Evolutionary conservation across 2,329 filamentous ascomycete species (phyloP).

Genomic region (Aspergillus sergii): DNA sequence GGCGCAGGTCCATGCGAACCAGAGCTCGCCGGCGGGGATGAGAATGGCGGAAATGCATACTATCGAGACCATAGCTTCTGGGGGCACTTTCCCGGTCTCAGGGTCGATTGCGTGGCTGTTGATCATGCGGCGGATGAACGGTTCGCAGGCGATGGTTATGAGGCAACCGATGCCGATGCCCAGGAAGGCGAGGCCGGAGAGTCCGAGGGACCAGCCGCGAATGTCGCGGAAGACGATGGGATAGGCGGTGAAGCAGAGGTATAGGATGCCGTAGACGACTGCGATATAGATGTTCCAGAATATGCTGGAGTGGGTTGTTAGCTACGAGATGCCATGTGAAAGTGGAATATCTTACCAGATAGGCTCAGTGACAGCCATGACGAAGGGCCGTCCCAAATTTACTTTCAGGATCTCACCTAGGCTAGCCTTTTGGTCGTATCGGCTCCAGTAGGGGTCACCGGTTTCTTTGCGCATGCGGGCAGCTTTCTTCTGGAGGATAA

Average conservation of each 20-base stretch:
- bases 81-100: slow-evolving; percentile 69
- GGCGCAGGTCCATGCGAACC: slow-evolving; percentile 86
- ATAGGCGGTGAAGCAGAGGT: slow-evolving; percentile 88
- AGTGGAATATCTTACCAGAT: slow-evolving; percentile 64
- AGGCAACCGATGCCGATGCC: slow-evolving; percentile 66
- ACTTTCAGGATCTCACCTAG: slow-evolving; percentile 70
- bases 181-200: slow-evolving; percentile 76
- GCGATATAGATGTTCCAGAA: slow-evolving; percentile 73
- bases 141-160: slow-evolving; percentile 59
- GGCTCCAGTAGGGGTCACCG: slow-evolving; percentile 74
- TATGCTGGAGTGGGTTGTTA: slow-evolving; percentile 55
- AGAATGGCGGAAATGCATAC: slow-evolving; percentile 77
- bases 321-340: not conserved
- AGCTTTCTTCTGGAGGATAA: slow-evolving; percentile 68
- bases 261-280: slow-evolving; percentile 82
- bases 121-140: slow-evolving; percentile 75
- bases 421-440: slow-evolving; percentile 72
- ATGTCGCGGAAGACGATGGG: slow-evolving; percentile 77
- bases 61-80: slow-evolving; percentile 79
- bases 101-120: slow-evolving; percentile 75
- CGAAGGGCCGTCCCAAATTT: slow-evolving; percentile 76
- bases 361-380: slow-evolving; percentile 77
- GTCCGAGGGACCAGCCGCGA: slow-evolving; percentile 75
- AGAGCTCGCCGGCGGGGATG: slow-evolving; percentile 76
- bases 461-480: slow-evolving; percentile 66